phyloP scores from a whole-genome alignment of 1,284 basidiomycete genomes.

The Chondrostereum purpureum region DNA sequence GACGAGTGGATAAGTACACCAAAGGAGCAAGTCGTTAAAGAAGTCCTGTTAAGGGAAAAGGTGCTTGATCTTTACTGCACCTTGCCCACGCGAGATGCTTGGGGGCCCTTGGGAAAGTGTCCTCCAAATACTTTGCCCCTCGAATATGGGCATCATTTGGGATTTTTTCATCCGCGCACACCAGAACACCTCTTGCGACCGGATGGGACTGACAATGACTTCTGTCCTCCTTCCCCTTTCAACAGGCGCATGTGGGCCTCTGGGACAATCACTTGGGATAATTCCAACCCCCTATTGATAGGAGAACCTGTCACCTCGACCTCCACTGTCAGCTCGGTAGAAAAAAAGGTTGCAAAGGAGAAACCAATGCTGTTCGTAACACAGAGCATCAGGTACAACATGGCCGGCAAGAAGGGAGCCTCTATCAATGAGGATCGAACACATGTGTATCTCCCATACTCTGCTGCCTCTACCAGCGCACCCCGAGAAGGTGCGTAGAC shows the following conservation, averaged over 20 bases:
- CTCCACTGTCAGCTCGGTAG: slow-evolving; percentile 47
- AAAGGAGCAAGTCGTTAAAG: slow-evolving; percentile 33
- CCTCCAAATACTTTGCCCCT: slow-evolving; percentile 41
- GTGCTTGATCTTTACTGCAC: slow-evolving; percentile 60
- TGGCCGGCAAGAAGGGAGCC: slow-evolving; percentile 32
- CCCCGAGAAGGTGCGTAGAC: slow-evolving; percentile 34
- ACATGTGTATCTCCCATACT: slow-evolving; percentile 62
- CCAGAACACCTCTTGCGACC: slow-evolving; percentile 50
- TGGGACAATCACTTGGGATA: slow-evolving; percentile 64
- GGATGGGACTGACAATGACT: slow-evolving; percentile 70
- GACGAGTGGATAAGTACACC: slow-evolving; percentile 46
- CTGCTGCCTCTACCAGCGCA: slow-evolving; percentile 10
- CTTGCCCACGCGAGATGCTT: slow-evolving; percentile 64
- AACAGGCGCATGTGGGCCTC: slow-evolving; percentile 81
- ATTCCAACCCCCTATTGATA: slow-evolving; percentile 40
- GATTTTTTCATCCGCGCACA: slow-evolving; percentile 67
- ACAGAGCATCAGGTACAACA: slow-evolving; percentile 49
- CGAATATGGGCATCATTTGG: slow-evolving; percentile 63
- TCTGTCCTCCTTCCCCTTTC: slow-evolving; percentile 71
- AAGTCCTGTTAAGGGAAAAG: slow-evolving; percentile 44
- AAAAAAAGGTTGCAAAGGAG: slow-evolving; percentile 56
- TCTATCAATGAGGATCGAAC: slow-evolving; percentile 63
- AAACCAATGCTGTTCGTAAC: slow-evolving; percentile 75
- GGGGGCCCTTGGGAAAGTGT: slow-evolving; percentile 29
- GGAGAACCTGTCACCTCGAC: slow-evolving; percentile 48